Percentiles rank a stretch among this genome's conserved stretches.
Evolutionary conservation across 805 yeast species (phyloP).

Genomic region (Teunomyces stri): DNA sequence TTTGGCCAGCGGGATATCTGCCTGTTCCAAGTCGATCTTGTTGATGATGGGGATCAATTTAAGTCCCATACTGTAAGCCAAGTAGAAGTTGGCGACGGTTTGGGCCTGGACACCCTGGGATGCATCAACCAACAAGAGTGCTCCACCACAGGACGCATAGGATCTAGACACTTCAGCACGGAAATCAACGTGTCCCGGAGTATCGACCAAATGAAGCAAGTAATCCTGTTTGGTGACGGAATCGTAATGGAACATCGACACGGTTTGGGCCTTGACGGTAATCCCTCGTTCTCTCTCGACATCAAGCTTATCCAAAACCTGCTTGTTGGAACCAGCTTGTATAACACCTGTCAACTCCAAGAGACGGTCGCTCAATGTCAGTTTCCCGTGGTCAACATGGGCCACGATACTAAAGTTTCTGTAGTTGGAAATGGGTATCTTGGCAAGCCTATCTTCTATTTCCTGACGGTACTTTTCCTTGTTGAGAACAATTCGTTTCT

Average conservation of each 20-base stretch:
- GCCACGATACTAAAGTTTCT: conserved; percentile 94
- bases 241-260: conserved; percentile 79
- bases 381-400: conserved; percentile 89
- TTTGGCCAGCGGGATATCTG: conserved; percentile 75
- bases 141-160: conserved; percentile 96
- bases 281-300: conserved; percentile 96
- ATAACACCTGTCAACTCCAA: conserved; percentile 89
- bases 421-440: conserved; percentile 78
- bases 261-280: conserved; percentile 95
- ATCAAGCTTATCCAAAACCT: conserved; percentile 86
- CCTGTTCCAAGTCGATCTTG: conserved; percentile 86
- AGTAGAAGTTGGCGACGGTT: conserved; percentile 93
- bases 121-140: conserved; percentile 86
- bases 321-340: conserved; percentile 69
- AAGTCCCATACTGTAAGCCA: conserved; percentile 83
- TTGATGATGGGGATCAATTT: conserved; percentile 85
- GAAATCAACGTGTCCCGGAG: conserved; percentile 98
- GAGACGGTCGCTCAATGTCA: conserved; percentile 85
- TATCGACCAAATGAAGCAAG: conserved; percentile 85
- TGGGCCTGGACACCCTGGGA: conserved; percentile 97
- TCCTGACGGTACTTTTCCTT: conserved; percentile 30
- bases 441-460: conserved; percentile 59
- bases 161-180: conserved; percentile 90
- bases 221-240: conserved; percentile 66
- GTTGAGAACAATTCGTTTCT: conserved; percentile 27